Evolutionary conservation across 169 alveolate genomes (phyloP).

Genomic region (Cryptosporidium bovis): DNA sequence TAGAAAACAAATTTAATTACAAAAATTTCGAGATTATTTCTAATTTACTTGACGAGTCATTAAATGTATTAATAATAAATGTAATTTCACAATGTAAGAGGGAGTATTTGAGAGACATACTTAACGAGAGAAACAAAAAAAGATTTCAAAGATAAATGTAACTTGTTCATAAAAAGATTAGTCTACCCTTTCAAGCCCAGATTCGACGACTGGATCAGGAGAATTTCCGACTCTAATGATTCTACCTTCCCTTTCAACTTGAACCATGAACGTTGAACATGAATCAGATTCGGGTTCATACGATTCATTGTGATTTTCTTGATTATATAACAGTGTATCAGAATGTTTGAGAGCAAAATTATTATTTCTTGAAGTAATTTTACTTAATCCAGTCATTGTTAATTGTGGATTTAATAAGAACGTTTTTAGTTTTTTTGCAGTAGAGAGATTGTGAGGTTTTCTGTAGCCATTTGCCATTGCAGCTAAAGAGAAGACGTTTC

Average conservation of each 20-base stretch:
- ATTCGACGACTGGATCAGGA: slow-evolving; percentile 46
- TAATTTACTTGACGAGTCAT: slow-evolving; percentile 19
- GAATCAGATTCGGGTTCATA: background rate
- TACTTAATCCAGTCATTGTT: slow-evolving; percentile 51
- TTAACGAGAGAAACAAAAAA: slow-evolving; percentile 49
- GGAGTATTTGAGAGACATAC: slow-evolving; percentile 32
- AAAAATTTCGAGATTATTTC: background rate
- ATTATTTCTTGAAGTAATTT: slow-evolving; percentile 29
- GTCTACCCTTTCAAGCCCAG: slow-evolving; percentile 73
- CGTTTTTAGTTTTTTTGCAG: slow-evolving; percentile 74
- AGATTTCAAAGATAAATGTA: background rate
- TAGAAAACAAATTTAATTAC: background rate
- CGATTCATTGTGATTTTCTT: background rate
- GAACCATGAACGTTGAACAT: slow-evolving; percentile 44
- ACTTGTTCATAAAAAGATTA: background rate
- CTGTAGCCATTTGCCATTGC: slow-evolving; percentile 82
- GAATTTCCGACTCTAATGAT: slow-evolving; percentile 60
- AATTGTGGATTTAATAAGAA: slow-evolving; percentile 72
- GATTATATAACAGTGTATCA: slow-evolving; percentile 2
- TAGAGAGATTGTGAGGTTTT: slow-evolving; percentile 79
- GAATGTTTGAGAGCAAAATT: slow-evolving; percentile 16
- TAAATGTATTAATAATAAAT: slow-evolving; percentile 22
- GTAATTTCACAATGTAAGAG: slow-evolving; percentile 67
- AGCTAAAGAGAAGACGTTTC: slow-evolving; percentile 78
- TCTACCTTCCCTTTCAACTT: slow-evolving; percentile 71